phyloP scores from a whole-genome alignment of 2,329 filamentous ascomycete genomes.

The Sporothrix pallida region DNA sequence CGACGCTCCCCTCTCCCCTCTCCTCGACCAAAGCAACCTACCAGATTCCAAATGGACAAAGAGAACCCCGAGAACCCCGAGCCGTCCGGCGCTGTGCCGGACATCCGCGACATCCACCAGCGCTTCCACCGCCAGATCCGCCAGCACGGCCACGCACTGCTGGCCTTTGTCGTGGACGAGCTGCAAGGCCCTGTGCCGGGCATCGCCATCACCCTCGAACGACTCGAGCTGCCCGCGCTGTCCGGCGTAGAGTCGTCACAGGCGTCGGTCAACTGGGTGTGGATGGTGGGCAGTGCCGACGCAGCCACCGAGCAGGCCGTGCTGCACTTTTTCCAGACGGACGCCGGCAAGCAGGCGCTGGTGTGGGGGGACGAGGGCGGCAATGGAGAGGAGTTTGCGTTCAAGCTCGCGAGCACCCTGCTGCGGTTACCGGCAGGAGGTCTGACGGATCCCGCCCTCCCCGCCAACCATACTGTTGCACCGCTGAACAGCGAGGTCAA shows the following conservation, averaged over 20 bases:
- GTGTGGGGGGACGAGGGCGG: slow-evolving; percentile 1
- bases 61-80: slow-evolving; percentile 6
- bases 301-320: slow-evolving; percentile 17
- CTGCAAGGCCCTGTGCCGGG: slow-evolving; percentile 16
- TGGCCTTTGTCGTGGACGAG: slow-evolving; percentile 15
- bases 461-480: slow-evolving; percentile 1
- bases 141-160: slow-evolving; percentile 14
- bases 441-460: slow-evolving; percentile 8
- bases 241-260: background rate
- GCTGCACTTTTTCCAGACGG: slow-evolving; percentile 22
- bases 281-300: slow-evolving; percentile 21
- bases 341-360: slow-evolving; percentile 9
- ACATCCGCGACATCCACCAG: slow-evolving; percentile 11
- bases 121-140: slow-evolving; percentile 21
- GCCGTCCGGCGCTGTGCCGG: background rate
- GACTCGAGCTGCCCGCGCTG: slow-evolving; percentile 17
- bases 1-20: slow-evolving; percentile 2
- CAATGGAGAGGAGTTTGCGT: slow-evolving; percentile 11
- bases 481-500: slow-evolving; percentile 17
- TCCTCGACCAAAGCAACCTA: background rate
- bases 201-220: slow-evolving; percentile 21
- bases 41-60: background rate
- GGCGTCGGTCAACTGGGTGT: slow-evolving; percentile 13
- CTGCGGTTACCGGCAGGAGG: slow-evolving; percentile 4
- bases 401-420: slow-evolving; percentile 17